Evolutionary conservation across 2,329 filamentous ascomycete species (phyloP), one percentile per base, ranked within the genome.

Genomic region (Fusarium nodosum): DNA sequence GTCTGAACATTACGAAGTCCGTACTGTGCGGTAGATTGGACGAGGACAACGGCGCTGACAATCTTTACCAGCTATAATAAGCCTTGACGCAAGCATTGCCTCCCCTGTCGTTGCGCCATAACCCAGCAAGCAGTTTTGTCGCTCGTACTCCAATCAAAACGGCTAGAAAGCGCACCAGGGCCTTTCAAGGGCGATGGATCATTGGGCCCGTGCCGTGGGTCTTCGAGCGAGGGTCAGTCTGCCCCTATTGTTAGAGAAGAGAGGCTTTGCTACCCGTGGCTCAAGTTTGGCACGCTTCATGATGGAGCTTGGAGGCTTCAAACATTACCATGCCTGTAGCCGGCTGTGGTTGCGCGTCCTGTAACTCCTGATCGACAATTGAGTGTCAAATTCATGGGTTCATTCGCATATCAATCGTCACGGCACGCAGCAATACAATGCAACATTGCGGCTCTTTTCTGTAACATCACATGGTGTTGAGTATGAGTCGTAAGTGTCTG

Each of bases 101-200:
- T 52, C 44, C 72, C 72, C 61, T 74, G 69, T 56, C 56, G 69
- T 74, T 74, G 71, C 72, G 72, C 72, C 72, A 74, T 74, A 74
- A 71, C 69, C 67, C 53, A 59, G 66, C 54, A 59, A 38, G 52
- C 48, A 30, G 48, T 55, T 28, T 22, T 46, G 31, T 66, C 54
- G 64, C 61, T 58, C 60, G 38, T 36, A 69, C 54, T 60, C 71
- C 66, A 70, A 72, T 68, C 56, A 68, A 46, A 62, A 53, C 38
- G 51, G 58, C 61, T 33, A 66, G 47, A 59, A 60, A 46, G 55
- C 56, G 52, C 62, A 55, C 60, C 39, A 30, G 47, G 62, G 41
- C 41, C 41, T 47, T 46, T 52, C 54, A 56, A 58, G 60, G 70
- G 55, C 26, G 44, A 44, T 52, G 26, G 48, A 26, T 18, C 51